phyloP scores from a whole-genome alignment of 1,284 basidiomycete species.

The Apiotrichum gracile region DNA sequence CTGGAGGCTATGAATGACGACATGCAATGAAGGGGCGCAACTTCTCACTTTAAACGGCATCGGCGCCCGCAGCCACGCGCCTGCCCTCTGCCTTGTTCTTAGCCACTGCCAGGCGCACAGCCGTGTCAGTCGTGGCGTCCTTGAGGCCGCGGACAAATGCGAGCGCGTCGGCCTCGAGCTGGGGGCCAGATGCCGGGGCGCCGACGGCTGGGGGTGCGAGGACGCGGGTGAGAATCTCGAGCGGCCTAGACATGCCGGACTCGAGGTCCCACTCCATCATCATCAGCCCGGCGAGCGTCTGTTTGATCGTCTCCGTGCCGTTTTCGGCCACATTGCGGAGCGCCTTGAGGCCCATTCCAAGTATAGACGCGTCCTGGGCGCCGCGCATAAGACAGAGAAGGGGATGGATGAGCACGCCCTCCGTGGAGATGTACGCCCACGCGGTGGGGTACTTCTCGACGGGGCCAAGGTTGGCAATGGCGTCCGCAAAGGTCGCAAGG shows the following conservation, averaged over 20 bases:
- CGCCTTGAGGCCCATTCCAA: background rate
- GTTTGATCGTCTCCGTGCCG: no score
- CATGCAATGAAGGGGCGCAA: no score
- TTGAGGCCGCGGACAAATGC: constrained; percentile 1
- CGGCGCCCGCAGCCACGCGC: background rate
- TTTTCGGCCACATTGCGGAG: no score
- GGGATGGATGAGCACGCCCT: background rate
- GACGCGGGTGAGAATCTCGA: background rate
- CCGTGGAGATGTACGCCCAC: background rate
- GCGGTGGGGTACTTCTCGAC: background rate
- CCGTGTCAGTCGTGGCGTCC: background rate
- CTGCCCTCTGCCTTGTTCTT: background rate
- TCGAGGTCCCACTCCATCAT: no score
- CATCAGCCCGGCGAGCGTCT: no score
- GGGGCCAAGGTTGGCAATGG: background rate
- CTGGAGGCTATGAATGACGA: no score
- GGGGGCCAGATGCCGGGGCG: background rate
- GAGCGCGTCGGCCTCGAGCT: background rate
- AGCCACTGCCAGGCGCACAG: background rate
- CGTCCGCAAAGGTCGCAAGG: background rate
- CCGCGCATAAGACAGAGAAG: background rate
- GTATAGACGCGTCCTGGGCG: background rate
- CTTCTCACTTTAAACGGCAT: constrained; percentile 48
- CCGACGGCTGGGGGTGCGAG: background rate
- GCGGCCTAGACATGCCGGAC: background rate